These are phyloP conservation scores for Lagerstroemia speciosa DNA, from an alignment of 345 rosid genomes.

Conservation along the genomic window DNA sequence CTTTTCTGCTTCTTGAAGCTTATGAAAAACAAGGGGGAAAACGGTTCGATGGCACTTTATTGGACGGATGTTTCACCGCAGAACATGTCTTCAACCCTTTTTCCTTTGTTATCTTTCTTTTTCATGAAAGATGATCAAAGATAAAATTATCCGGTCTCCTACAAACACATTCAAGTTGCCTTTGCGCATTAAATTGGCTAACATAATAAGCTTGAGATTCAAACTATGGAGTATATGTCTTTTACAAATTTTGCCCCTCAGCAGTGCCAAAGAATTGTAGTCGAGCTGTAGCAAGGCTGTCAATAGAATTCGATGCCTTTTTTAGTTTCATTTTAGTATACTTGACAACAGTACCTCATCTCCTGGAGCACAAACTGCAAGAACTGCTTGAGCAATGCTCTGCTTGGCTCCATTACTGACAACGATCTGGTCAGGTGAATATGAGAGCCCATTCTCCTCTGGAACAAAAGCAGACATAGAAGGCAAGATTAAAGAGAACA, in stretches of 20 bases:
- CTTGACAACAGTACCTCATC: constrained; percentile 60
- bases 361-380: constrained; percentile 91
- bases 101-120: no score
- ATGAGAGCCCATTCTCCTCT: constrained; percentile 89
- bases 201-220: no score
- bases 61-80: no score
- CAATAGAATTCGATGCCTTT: background rate
- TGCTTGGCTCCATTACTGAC: constrained; percentile 99
- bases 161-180: no score
- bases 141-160: no score
- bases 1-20: background rate
- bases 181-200: no score
- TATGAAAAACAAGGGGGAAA: no score
- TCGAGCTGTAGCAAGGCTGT: background rate
- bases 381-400: constrained; percentile 66
- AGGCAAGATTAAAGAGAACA: background rate
- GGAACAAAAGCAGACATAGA: constrained; percentile 4
- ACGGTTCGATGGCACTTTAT: no score
- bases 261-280: background rate
- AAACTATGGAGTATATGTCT: no score
- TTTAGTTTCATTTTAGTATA: background rate
- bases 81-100: no score
- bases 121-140: no score
- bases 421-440: constrained; percentile 71
- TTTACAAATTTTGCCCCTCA: no score